Evolutionary conservation across 176 grass and related monocot species (phyloP), one percentile per base, ranked within the genome.

Genomic region (Pharus latifolius): DNA sequence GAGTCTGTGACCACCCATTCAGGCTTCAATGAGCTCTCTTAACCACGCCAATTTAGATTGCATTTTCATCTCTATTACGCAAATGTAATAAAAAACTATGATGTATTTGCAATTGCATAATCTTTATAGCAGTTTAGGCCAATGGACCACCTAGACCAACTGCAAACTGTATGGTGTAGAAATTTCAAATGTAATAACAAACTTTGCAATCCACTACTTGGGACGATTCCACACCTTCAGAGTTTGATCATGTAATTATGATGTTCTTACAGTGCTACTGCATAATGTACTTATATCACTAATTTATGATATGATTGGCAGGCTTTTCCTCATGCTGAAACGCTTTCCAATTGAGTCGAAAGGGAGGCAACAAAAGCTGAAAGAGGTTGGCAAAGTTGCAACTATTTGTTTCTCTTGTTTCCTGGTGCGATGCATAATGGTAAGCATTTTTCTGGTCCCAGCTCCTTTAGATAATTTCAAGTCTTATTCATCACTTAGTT

Each of bases 291-390:
- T 22, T 45, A 45, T 38, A 64, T 31, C 6, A 71, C 29, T 75
- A n/a, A 4, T 3, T 77, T 2, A 16, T 63, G 67, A 47, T 52
- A 35, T 73, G 42, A 33, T 77, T 84, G 44, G 14, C 81, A 91
- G 94, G 59, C 87, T 98, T 67, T 98, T 88, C 72, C 44, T 98
- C 31, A 93, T 93, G 84, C 64, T 98, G 43, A 88, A 76, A 56
- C 79, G 80, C 60, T 98, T 87, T 55, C 94, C 89, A 50, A 63
- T 89, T 8, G 94, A 98, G 47, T 98, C 94, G 2, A 93, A 93
- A 85, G 89, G 94, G 28, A 81, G 87, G 61, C 70, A 75, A 28
- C 63, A 85, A 73, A 98, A 98, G 44, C 57, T 98, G 77, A 83
- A 81, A 27, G 94, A 98, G 78, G 94, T 98, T 37, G 84, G 78